phyloP scores from a whole-genome alignment of 305 asterid species.

The Fraxinus xanthoxyloides region DNA sequence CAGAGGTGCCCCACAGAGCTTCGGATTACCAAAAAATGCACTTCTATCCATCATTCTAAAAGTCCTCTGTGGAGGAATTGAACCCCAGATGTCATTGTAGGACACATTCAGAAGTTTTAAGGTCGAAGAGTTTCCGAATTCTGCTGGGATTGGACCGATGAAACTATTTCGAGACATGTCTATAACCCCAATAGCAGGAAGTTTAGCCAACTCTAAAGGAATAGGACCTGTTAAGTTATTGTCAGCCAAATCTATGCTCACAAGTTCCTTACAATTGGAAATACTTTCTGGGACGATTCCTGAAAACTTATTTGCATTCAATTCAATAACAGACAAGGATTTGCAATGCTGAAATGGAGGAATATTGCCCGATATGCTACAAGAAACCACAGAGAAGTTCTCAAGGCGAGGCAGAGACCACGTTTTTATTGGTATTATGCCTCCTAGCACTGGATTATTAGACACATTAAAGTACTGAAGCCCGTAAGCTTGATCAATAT shows the following conservation, averaged over 20 bases:
- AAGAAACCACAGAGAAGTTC: slow-evolving; percentile 71
- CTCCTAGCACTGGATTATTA: slow-evolving; percentile 67
- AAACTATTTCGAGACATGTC: slow-evolving; percentile 67
- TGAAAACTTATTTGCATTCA: slow-evolving; percentile 62
- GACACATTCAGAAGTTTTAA: slow-evolving; percentile 71
- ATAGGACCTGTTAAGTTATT: slow-evolving; percentile 67
- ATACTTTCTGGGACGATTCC: slow-evolving; percentile 60
- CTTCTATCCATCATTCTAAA: slow-evolving; percentile 57
- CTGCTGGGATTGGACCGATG: slow-evolving; percentile 50
- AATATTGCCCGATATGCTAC: slow-evolving; percentile 59
- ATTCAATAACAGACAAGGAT: slow-evolving; percentile 57
- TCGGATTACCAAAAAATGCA: slow-evolving; percentile 73
- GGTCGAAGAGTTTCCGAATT: slow-evolving; percentile 51
- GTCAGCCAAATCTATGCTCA: slow-evolving; percentile 52
- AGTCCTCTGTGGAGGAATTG: slow-evolving; percentile 51
- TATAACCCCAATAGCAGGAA: slow-evolving; percentile 48
- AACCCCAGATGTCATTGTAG: slow-evolving; percentile 71
- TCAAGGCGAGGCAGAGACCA: slow-evolving; percentile 62
- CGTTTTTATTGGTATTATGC: slow-evolving; percentile 44
- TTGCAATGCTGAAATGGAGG: slow-evolving; percentile 69
- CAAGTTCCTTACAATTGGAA: slow-evolving; percentile 60
- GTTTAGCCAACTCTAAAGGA: slow-evolving; percentile 55
- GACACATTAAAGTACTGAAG: slow-evolving; percentile 76
- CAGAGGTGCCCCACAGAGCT: slow-evolving; percentile 76
- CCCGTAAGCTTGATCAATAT: slow-evolving; percentile 42